These are phyloP conservation scores for Alternaria novae-zelandiae DNA, from an alignment of 2,329 filamentous ascomycete genomes.

Conservation along the genomic window DNA sequence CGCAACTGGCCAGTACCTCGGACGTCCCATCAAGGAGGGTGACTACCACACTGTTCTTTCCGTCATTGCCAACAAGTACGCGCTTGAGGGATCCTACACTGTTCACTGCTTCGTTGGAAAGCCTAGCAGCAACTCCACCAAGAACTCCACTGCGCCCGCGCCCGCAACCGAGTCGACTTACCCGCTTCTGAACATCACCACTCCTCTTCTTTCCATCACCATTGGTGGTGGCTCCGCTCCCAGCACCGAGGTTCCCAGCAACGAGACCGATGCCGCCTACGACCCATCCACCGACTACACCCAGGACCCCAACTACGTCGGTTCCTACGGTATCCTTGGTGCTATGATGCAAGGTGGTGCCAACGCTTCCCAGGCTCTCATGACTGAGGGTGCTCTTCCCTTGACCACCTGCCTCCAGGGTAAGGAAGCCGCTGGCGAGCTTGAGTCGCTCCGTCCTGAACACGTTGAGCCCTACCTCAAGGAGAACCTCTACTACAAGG, in stretches of 20 bases:
- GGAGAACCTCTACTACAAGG: slow-evolving; percentile 44
- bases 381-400: slow-evolving; percentile 41
- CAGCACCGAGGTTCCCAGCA: slow-evolving; percentile 19
- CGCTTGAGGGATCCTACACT: slow-evolving; percentile 44
- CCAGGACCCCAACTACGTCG: slow-evolving; percentile 41
- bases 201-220: slow-evolving; percentile 1
- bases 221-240: slow-evolving; percentile 11
- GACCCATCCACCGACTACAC: slow-evolving; percentile 36
- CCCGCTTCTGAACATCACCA: slow-evolving; percentile 28
- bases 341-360: slow-evolving; percentile 29
- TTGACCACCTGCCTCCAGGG: slow-evolving; percentile 45
- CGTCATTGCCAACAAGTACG: slow-evolving; percentile 43
- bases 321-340: slow-evolving; percentile 42
- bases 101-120: slow-evolving; percentile 47
- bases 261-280: slow-evolving; percentile 32
- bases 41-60: slow-evolving; percentile 45
- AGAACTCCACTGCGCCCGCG: slow-evolving; percentile 19
- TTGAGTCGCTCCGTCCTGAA: slow-evolving; percentile 41
- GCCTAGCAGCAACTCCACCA: slow-evolving; percentile 30
- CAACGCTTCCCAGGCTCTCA: slow-evolving; percentile 34
- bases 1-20: slow-evolving; percentile 36
- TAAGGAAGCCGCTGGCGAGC: slow-evolving; percentile 37
- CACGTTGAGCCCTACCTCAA: slow-evolving; percentile 44
- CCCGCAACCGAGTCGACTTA: neutral
- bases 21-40: slow-evolving; percentile 41